A percentile compares a stretch with the other conserved stretches of the same genome.
These are phyloP conservation scores for Tetrapyrgos nigripes DNA, from an alignment of 1,284 basidiomycete species.

Conservation along the genomic window DNA sequence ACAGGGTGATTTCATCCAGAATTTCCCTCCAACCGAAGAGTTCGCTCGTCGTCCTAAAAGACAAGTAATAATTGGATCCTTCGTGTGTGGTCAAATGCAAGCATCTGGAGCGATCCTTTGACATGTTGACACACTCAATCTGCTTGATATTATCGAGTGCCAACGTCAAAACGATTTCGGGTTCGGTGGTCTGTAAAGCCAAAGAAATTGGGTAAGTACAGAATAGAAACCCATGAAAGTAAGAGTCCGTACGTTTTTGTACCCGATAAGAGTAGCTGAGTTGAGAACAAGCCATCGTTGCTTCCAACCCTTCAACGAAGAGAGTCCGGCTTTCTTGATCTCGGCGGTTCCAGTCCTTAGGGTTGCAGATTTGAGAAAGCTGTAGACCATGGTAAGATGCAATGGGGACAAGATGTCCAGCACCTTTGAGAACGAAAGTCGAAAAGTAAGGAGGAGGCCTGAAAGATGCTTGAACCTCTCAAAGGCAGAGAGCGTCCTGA, in stretches of 20 bases:
- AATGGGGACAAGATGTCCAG: no score
- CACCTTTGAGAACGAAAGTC: no score
- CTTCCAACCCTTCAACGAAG: constrained; percentile 18
- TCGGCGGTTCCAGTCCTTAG: constrained; percentile 8
- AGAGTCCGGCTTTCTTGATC: constrained; percentile 14
- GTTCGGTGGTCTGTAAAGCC: constrained; percentile 4
- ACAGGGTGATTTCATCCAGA: neutral
- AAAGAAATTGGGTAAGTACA: neutral
- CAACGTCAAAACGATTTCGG: constrained; percentile 5
- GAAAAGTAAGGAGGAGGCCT: no score
- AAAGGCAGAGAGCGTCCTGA: no score
- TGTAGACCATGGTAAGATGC: neutral
- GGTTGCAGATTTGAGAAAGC: neutral
- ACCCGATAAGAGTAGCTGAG: constrained; percentile 18
- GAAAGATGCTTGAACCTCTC: no score
- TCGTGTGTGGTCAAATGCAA: constrained; percentile 4
- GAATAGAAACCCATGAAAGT: neutral
- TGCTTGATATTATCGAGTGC: constrained; percentile 8
- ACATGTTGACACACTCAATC: neutral
- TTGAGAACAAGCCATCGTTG: constrained; percentile 24
- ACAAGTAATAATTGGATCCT: constrained; percentile 9
- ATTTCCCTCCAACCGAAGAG: constrained; percentile 10
- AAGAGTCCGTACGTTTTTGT: constrained; percentile 20
- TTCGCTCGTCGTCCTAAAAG: constrained; percentile 12
- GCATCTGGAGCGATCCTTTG: constrained; percentile 7